Conservation (phyloP, 23 red algal genomes). For the Rhodosorus marinus region DNA sequence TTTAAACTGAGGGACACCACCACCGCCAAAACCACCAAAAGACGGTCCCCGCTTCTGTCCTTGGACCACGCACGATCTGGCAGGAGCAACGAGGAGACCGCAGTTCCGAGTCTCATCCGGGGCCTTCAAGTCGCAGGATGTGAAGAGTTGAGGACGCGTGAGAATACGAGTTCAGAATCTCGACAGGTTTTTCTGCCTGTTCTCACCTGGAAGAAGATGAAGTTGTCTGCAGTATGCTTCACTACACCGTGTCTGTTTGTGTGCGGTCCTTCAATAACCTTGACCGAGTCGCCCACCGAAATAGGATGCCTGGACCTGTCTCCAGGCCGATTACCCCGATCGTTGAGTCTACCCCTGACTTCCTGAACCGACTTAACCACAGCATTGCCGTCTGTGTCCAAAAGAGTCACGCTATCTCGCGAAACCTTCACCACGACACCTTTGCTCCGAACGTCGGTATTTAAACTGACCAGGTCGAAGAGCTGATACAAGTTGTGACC, state of each 20-base stretch:
- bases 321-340: conserved; percentile 42
- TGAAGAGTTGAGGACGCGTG: not conserved
- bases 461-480: conserved; percentile 74
- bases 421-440: conserved; percentile 60
- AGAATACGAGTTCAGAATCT: conserved; percentile 13
- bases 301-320: too few species aligned
- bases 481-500: conserved; percentile 17
- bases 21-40: not conserved
- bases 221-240: conserved; percentile 24
- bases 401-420: conserved; percentile 36
- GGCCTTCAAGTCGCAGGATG: not conserved
- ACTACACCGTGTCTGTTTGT: conserved; percentile 56
- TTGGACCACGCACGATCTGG: not conserved
- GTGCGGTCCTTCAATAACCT: conserved; percentile 45
- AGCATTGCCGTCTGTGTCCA: conserved; percentile 26
- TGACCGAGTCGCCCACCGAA: conserved; percentile 54
- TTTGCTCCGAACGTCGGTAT: conserved; percentile 26
- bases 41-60: not conserved
- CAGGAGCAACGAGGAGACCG: not conserved
- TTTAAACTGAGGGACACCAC: too few species aligned
- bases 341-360: conserved; percentile 34
- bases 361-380: conserved; percentile 27
- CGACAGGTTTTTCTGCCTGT: conserved; percentile 54
- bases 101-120: not conserved
- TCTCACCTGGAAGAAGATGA: conserved; percentile 74